Base-by-base conservation (phyloP, 2,329 filamentous ascomycete species). In the Claviceps spartinae region DNA sequence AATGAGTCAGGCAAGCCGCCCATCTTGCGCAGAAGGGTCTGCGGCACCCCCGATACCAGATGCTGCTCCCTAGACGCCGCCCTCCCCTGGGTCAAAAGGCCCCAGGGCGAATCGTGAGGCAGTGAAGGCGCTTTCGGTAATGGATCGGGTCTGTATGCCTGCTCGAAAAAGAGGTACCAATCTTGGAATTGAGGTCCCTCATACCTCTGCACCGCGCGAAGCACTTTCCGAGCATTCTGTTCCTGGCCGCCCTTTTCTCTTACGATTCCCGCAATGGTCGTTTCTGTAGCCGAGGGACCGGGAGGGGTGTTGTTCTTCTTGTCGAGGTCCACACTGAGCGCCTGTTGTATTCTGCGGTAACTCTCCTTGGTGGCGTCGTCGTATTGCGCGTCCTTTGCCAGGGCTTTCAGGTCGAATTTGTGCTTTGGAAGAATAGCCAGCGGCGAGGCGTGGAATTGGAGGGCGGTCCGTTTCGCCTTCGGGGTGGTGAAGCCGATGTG, bases 11-110 rank as follows among this genome's bases (percentile, higher is more conserved):
- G 79, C 13, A 88, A 62, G 8, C 55, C 57, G 13, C 59, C 58
- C 1, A 53, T 57, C 46, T 62, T 62, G 5, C 47, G 50, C 4
- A 68, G 48, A 14, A 83, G 68, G 45, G 78, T 74, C 52, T 78
- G 73, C 1, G 82, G 72, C 52, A 85, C 67, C 1, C 85, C 84
- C 20, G 79, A 81, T 24, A 79, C 65, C 50, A 88, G 76, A 40
- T 78, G 71, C 57, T 81, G 76, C 51, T 78, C 70, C 48, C 83
- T 74, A 41, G 71, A 69, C 6, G 67, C 54, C 14, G 53, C 50
- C 50, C 60, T 67, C 0, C 74, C 67, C 36, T 79, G 72, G 53
- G 64, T 63, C 4, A 82, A 63, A n/a, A 75, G 65, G 13, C 60
- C 62, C 77, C 76, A 80, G 4, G 65, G 65, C 0, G 69, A 70